Evolutionary conservation across 73 alveolate species (phyloP).

Genomic region (Urostyla sp.): DNA sequence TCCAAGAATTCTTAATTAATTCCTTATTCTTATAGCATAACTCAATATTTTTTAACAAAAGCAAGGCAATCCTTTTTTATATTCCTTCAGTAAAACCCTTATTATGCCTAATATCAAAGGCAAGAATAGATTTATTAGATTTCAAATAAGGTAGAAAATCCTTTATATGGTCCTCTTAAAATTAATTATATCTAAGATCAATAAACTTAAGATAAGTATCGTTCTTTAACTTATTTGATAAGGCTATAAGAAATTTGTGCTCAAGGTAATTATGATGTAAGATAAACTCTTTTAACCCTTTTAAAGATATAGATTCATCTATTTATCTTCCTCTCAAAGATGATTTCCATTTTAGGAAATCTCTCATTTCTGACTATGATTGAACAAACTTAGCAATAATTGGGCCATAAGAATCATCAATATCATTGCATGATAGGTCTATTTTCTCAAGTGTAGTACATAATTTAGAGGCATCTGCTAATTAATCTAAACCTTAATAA

Average conservation of each 20-base stretch:
- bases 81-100: not conserved
- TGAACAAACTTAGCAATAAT: conserved; percentile 37
- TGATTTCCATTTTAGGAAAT: conserved; percentile 27
- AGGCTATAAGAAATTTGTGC: conserved; percentile 5
- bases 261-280: conserved; percentile 32
- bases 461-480: conserved; percentile 40
- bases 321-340: conserved; percentile 36
- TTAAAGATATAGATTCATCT: conserved; percentile 14
- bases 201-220: conserved; percentile 8
- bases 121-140: conserved; percentile 13
- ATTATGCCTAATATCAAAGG: conserved; percentile 33
- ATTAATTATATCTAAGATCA: not conserved
- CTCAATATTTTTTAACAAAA: conserved; percentile 34
- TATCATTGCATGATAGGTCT: conserved; percentile 28
- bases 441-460: conserved; percentile 8
- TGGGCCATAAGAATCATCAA: conserved; percentile 32
- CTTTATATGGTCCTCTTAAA: conserved; percentile 4
- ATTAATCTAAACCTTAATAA: not conserved
- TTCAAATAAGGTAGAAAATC: not conserved
- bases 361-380: conserved; percentile 28
- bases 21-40: conserved; percentile 3
- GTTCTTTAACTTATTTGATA: conserved; percentile 13
- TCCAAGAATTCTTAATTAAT: conserved; percentile 14
- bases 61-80: conserved; percentile 16
- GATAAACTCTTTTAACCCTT: conserved; percentile 35